Conservation (phyloP, 805 yeast species). For the Wickerhamiella musiphila region DNA sequence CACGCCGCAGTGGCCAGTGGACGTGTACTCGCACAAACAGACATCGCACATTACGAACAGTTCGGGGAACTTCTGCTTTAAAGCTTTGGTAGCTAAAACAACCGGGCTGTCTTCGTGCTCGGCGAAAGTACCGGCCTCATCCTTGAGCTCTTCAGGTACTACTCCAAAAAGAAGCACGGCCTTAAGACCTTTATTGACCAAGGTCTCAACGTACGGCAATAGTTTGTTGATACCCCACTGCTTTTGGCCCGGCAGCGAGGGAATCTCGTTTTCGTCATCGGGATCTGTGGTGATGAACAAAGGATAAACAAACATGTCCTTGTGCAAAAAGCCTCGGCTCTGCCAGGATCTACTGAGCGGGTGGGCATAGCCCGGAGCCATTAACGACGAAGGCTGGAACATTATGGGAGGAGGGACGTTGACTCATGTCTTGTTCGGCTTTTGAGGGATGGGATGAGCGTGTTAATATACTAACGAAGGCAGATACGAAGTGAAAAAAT, state of each 20-base stretch:
- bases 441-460: too few species aligned
- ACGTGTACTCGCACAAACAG: slow-evolving; percentile 89
- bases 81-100: slow-evolving; percentile 52
- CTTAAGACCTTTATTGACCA: slow-evolving; percentile 65
- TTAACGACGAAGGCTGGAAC: slow-evolving; percentile 46
- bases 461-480: too few species aligned
- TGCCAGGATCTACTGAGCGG: slow-evolving; percentile 88
- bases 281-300: slow-evolving; percentile 65
- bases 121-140: slow-evolving; percentile 70
- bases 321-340: slow-evolving; percentile 60
- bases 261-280: slow-evolving; percentile 61
- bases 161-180: slow-evolving; percentile 90
- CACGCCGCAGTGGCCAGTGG: slow-evolving; percentile 96
- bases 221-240: slow-evolving; percentile 72
- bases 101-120: slow-evolving; percentile 96
- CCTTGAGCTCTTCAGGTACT: slow-evolving; percentile 56
- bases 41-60: slow-evolving; percentile 86
- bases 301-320: slow-evolving; percentile 86
- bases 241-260: slow-evolving; percentile 73
- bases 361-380: slow-evolving; percentile 91
- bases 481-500: too few species aligned
- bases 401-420: too few species aligned
- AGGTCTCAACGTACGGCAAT: slow-evolving; percentile 46
- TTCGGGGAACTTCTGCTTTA: slow-evolving; percentile 54
- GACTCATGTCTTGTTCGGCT: too few species aligned